Evolutionary conservation across 225 moss, liverwort and hornwort species (phyloP).

Genomic region (Physcomitrellopsis africana): DNA sequence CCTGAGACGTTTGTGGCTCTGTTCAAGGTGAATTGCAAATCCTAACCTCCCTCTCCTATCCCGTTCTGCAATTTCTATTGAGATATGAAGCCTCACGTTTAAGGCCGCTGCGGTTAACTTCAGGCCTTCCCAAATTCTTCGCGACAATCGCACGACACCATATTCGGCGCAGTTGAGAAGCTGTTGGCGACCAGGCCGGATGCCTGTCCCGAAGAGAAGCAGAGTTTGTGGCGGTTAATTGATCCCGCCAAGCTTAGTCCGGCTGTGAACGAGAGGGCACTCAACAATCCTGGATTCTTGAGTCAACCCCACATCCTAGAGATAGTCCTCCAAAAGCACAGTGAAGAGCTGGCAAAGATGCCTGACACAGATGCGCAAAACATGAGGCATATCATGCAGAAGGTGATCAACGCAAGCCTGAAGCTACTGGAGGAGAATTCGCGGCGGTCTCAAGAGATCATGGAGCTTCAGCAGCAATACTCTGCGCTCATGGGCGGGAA

Average conservation of each 20-base stretch:
- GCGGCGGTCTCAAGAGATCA: slow-evolving; percentile 80
- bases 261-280: slow-evolving; percentile 68
- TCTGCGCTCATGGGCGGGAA: slow-evolving; percentile 79
- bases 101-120: background rate
- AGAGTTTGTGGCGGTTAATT: slow-evolving; percentile 72
- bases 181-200: slow-evolving; percentile 47
- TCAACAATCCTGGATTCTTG: slow-evolving; percentile 77
- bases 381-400: slow-evolving; percentile 86
- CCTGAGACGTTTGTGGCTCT: slow-evolving; percentile 47
- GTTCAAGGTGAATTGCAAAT: slow-evolving; percentile 37
- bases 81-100: background rate
- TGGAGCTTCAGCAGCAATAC: slow-evolving; percentile 83
- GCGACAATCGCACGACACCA: slow-evolving; percentile 79
- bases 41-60: too few relatives aligned
- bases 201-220: slow-evolving; percentile 65
- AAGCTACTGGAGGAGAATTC: slow-evolving; percentile 93
- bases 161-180: slow-evolving; percentile 85
- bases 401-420: slow-evolving; percentile 94
- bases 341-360: slow-evolving; percentile 87
- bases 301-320: slow-evolving; percentile 94
- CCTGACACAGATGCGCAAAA: slow-evolving; percentile 76
- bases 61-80: background rate
- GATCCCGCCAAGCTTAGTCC: slow-evolving; percentile 86
- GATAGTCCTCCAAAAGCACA: slow-evolving; percentile 87
- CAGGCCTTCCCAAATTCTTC: slow-evolving; percentile 72